phyloP scores from a whole-genome alignment of 23 red algal species.

The Pyropia haitanensis region DNA sequence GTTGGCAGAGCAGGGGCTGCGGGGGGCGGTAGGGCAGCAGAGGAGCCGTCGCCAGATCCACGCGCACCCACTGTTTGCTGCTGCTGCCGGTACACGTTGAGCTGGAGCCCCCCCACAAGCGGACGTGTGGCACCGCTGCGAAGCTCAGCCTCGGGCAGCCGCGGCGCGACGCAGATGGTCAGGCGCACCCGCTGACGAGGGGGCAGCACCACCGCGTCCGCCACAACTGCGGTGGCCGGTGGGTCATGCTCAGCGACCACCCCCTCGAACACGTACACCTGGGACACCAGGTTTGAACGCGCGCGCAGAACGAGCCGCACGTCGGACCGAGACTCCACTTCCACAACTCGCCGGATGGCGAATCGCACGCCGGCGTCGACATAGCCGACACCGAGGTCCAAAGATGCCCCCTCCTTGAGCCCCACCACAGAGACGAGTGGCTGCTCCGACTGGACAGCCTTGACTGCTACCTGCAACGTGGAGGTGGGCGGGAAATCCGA shows the following conservation, averaged over 20 bases:
- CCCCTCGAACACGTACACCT: slow-evolving; percentile 18
- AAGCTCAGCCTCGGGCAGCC: slow-evolving; percentile 4
- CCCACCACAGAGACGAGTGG: not conserved
- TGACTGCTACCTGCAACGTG: not conserved
- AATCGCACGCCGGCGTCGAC: not conserved
- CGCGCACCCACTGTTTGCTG: not conserved
- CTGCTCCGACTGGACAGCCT: not conserved
- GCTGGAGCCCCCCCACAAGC: slow-evolving; percentile 18
- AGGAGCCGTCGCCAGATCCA: not conserved
- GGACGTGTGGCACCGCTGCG: not conserved
- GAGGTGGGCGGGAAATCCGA: not conserved
- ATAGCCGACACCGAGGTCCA: not conserved
- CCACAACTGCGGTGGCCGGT: not conserved
- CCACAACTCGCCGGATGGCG: not conserved
- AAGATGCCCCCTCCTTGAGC: not conserved
- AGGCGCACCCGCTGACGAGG: not conserved
- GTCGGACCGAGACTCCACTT: slow-evolving; percentile 2
- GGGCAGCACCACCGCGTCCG: slow-evolving; percentile 1
- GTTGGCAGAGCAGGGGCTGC: too few relatives aligned
- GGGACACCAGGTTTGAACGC: slow-evolving; percentile 14
- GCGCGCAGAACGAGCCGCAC: not conserved
- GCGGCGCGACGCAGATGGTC: slow-evolving; percentile 16
- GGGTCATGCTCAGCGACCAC: not conserved
- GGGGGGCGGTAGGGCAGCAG: not conserved
- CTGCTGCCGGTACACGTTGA: not conserved